Conservation (phyloP, 352 stramenopile genomes). For the Bremia lactucae region DNA sequence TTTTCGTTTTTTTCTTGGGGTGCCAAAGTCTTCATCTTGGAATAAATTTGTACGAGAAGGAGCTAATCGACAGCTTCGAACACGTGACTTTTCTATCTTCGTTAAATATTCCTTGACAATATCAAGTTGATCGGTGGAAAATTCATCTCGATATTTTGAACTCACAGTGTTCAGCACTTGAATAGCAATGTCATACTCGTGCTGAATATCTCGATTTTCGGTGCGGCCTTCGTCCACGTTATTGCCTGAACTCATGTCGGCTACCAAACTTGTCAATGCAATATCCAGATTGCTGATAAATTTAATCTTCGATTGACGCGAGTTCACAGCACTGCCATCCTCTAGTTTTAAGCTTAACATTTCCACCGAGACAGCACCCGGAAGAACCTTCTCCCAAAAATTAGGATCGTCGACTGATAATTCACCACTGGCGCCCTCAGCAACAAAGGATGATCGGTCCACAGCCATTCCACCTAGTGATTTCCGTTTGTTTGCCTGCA, state of each 20-base stretch:
- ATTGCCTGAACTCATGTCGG: constrained; percentile 42
- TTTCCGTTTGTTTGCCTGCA: constrained; percentile 53
- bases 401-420: constrained; percentile 93
- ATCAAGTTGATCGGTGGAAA: constrained; percentile 75
- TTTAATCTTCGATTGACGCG: constrained; percentile 78
- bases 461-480: constrained; percentile 72
- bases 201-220: constrained; percentile 44
- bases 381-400: constrained; percentile 92
- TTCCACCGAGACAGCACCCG: constrained; percentile 73
- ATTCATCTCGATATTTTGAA: constrained; percentile 69
- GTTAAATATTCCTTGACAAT: constrained; percentile 60
- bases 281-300: constrained; percentile 85
- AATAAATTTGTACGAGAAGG: constrained; percentile 19
- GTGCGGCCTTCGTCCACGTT: constrained; percentile 34
- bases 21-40: constrained; percentile 26
- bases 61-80: constrained; percentile 60
- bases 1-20: constrained; percentile 33
- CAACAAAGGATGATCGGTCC: constrained; percentile 87
- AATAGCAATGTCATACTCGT: constrained; percentile 83
- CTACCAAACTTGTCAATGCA: constrained; percentile 53
- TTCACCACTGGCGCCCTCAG: constrained; percentile 83
- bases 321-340: constrained; percentile 68
- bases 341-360: constrained; percentile 84
- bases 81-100: constrained; percentile 74
- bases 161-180: constrained; percentile 69